phyloP scores from a whole-genome alignment of 2,329 filamentous ascomycete genomes.

The Trichophyton equinum region DNA sequence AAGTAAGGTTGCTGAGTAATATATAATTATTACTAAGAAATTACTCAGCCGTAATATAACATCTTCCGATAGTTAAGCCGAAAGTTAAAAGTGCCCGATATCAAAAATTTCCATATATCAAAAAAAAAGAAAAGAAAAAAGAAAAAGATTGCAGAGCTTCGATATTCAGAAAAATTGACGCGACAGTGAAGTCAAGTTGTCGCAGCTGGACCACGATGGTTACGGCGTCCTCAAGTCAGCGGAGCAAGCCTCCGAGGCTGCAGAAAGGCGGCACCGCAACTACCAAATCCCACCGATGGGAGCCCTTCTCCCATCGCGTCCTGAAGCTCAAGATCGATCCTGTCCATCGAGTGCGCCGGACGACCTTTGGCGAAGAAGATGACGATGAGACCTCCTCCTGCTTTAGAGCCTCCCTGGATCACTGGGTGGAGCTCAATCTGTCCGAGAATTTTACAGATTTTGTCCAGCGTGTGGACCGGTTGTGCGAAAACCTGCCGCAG shows the following conservation, averaged over 20 bases:
- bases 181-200: not conserved
- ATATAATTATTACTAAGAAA: not conserved
- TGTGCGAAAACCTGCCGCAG: conserved; percentile 82
- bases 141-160: not conserved
- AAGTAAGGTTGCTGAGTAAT: not conserved
- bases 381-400: conserved; percentile 69
- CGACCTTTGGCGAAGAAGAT: conserved; percentile 69
- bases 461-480: conserved; percentile 56
- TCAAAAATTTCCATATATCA: not conserved
- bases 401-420: conserved; percentile 67
- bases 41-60: not conserved
- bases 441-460: conserved; percentile 71
- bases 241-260: conserved; percentile 55
- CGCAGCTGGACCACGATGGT: conserved; percentile 26
- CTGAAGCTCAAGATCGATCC: conserved; percentile 88
- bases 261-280: conserved; percentile 58
- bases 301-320: conserved; percentile 82
- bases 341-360: conserved; percentile 70
- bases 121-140: not conserved
- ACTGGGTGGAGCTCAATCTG: conserved; percentile 86
- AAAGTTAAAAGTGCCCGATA: conserved; percentile 18
- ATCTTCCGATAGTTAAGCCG: conserved; percentile 14
- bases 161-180: not conserved
- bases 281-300: conserved; percentile 75
- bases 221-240: conserved; percentile 50